Conservation (phyloP, 345 rosid genomes). For the Euphorbia peplus region DNA sequence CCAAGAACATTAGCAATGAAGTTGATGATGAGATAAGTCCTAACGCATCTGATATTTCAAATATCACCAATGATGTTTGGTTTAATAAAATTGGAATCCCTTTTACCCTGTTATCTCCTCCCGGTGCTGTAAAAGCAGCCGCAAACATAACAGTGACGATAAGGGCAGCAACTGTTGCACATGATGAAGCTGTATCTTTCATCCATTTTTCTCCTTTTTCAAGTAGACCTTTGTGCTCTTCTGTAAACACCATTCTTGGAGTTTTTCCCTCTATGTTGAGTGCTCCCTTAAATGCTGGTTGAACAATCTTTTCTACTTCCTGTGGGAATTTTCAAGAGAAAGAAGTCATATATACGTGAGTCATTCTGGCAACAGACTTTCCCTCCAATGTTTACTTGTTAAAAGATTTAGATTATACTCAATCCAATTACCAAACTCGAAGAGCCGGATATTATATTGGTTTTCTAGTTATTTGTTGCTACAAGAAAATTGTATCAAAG, state of each 20-base stretch:
- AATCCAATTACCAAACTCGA: too few relatives aligned
- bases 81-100: slow-evolving; percentile 12
- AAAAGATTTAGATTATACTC: too few relatives aligned
- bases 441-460: too few relatives aligned
- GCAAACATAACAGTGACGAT: slow-evolving; percentile 14
- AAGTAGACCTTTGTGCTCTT: slow-evolving; percentile 3
- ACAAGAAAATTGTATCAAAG: too few relatives aligned
- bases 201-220: slow-evolving; percentile 22
- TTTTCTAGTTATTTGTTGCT: too few relatives aligned
- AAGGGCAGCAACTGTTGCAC: slow-evolving; percentile 12
- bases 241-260: slow-evolving; percentile 9
- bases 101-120: background rate
- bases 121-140: slow-evolving; percentile 19
- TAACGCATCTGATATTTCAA: slow-evolving; percentile 3
- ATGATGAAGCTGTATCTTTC: slow-evolving; percentile 21
- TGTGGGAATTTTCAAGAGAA: too few relatives aligned
- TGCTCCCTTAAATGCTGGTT: slow-evolving; percentile 7
- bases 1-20: slow-evolving; percentile 13
- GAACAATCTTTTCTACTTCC: slow-evolving; percentile 23
- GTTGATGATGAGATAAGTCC: slow-evolving; percentile 13
- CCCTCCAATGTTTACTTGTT: too few relatives aligned
- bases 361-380: too few relatives aligned
- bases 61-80: background rate
- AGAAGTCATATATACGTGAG: too few relatives aligned
- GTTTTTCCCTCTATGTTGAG: background rate